Conservation (phyloP, 2,329 filamentous ascomycete species). For the Albifimbria verrucaria region DNA sequence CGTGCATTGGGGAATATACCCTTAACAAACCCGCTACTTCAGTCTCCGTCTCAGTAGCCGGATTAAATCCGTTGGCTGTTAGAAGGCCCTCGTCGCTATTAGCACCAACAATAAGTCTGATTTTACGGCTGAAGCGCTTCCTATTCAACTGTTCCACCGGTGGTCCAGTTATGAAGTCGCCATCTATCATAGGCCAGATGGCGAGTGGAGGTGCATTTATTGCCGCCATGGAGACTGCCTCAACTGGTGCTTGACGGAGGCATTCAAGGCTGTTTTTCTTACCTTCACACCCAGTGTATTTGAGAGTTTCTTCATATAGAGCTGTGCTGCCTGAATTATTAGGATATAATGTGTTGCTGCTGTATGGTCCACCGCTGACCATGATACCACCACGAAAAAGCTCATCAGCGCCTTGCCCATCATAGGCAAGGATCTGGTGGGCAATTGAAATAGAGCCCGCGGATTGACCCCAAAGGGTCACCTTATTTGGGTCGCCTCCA, state of each 20-base stretch:
- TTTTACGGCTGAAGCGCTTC: not conserved
- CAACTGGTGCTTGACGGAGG: not conserved
- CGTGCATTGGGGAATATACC: not conserved
- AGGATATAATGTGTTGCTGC: not conserved
- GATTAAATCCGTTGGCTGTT: not conserved
- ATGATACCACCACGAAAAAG: not conserved
- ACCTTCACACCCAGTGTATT: not conserved
- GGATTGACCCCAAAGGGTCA: not conserved
- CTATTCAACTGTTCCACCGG: not conserved
- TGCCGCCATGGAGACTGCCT: not conserved
- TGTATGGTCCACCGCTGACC: not conserved
- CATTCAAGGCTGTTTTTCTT: not conserved
- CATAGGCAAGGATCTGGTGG: not conserved
- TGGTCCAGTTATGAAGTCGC: not conserved
- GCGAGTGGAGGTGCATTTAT: not conserved
- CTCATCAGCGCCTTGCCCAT: not conserved
- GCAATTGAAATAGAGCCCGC: not conserved
- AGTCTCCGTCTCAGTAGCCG: not conserved
- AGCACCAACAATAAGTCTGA: not conserved
- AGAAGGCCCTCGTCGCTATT: not conserved
- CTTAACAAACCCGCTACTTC: not conserved
- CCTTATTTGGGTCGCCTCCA: not conserved
- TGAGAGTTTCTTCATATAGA: not conserved
- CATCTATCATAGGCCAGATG: not conserved
- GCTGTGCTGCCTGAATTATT: not conserved